Evolutionary conservation across 805 yeast species (phyloP).

Genomic region (Barnettozyma wickerhamii): DNA sequence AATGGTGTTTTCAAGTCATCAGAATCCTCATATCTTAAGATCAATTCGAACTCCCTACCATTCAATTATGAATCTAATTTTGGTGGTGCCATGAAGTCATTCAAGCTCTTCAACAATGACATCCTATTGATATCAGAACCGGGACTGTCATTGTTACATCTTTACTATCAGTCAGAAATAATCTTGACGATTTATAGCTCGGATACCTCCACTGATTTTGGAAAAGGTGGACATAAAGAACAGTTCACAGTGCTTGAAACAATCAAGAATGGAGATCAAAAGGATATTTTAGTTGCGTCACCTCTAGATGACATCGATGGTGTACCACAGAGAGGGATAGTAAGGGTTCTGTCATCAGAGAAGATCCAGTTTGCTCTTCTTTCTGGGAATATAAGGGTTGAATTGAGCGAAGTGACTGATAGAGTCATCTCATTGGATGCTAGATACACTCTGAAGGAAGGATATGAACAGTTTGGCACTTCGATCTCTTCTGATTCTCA

Average conservation of each 20-base stretch:
- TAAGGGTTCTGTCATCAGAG: slow-evolving; percentile 29
- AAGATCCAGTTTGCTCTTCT: slow-evolving; percentile 14
- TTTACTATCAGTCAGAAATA: slow-evolving; percentile 29
- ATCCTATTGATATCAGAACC: slow-evolving; percentile 47
- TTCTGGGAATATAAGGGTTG: slow-evolving; percentile 3
- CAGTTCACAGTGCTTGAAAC: slow-evolving; percentile 33
- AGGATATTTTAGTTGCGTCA: slow-evolving; percentile 42
- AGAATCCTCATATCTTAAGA: background rate
- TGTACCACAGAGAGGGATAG: slow-evolving; percentile 33
- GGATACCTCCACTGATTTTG: slow-evolving; percentile 28
- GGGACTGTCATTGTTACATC: slow-evolving; percentile 40
- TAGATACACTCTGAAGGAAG: slow-evolving; percentile 11
- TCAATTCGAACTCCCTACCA: slow-evolving; percentile 4
- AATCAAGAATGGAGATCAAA: background rate
- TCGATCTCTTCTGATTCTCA: slow-evolving; percentile 26
- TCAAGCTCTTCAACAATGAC: slow-evolving; percentile 27
- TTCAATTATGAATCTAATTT: slow-evolving; percentile 32
- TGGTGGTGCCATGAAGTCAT: slow-evolving; percentile 36
- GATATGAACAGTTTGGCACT: slow-evolving; percentile 42
- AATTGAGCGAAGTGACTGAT: slow-evolving; percentile 6
- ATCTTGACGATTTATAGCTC: slow-evolving; percentile 26
- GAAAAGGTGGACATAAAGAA: slow-evolving; percentile 39
- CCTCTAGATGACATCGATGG: slow-evolving; percentile 34
- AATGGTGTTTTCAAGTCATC: background rate
- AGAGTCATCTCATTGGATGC: background rate